These are phyloP conservation scores for Termitomyces sp. DNA, from an alignment of 768 basidiomycete species.

Conservation along the genomic window DNA sequence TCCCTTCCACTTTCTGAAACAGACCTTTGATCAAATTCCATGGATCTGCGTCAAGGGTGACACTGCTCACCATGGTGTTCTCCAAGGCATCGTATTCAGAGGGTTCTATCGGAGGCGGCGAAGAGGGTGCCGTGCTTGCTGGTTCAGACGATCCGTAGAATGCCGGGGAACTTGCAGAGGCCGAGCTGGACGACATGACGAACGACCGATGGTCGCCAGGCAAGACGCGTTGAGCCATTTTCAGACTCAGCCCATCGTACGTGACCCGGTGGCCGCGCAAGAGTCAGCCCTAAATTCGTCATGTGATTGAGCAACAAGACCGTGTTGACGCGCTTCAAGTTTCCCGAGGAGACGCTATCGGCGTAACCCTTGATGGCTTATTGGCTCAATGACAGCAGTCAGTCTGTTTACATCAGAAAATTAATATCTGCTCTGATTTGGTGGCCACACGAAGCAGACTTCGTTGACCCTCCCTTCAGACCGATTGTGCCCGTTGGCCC, in stretches of 20 bases:
- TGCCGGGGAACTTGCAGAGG: conserved; percentile 10
- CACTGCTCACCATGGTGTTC: conserved; percentile 6
- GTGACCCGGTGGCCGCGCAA: conserved; percentile 7
- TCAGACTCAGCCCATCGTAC: conserved; percentile 8
- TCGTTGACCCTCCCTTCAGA: neutral
- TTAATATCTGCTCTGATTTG: too few relatives aligned
- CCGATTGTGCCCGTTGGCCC: neutral
- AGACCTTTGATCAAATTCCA: neutral
- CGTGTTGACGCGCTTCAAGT: too few relatives aligned
- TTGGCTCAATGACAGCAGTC: too few relatives aligned
- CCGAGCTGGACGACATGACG: conserved; percentile 19
- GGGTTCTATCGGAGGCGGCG: conserved; percentile 15
- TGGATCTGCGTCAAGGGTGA: neutral
- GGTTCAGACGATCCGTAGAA: conserved; percentile 16
- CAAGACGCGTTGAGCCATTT: conserved; percentile 13
- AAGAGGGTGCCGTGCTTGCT: conserved; percentile 17
- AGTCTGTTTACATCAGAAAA: too few relatives aligned
- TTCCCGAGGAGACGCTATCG: too few relatives aligned
- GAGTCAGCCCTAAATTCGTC: conserved; percentile 8
- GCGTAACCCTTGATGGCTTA: too few relatives aligned
- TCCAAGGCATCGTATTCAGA: conserved; percentile 13
- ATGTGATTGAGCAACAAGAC: neutral
- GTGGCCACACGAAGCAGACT: neutral
- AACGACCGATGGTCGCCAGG: conserved; percentile 1
- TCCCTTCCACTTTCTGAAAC: conserved; percentile 1